Conservation (phyloP, 306 rosid species). For the Phaseolus lunatus region DNA sequence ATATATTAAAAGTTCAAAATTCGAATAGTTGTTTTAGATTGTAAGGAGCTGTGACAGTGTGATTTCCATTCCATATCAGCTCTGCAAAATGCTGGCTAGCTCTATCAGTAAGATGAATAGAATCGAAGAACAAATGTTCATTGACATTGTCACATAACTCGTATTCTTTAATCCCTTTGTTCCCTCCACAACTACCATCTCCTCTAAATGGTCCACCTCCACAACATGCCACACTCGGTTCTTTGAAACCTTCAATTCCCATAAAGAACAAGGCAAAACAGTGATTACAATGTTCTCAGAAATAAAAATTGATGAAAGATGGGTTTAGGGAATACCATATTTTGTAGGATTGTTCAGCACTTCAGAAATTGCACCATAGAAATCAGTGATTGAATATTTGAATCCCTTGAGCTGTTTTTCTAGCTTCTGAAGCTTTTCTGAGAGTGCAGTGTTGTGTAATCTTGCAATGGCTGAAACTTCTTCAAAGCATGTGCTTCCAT, state of each 20-base stretch:
- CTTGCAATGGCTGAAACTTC: constrained; percentile 38
- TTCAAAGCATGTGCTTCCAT: constrained; percentile 44
- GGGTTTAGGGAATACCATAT: constrained; percentile 29
- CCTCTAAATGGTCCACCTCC: constrained; percentile 20
- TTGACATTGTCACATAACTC: constrained; percentile 12
- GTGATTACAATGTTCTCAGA: neutral
- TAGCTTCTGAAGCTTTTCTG: constrained; percentile 37
- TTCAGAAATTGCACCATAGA: neutral
- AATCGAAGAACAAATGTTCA: neutral
- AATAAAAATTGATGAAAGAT: neutral
- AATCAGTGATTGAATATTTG: constrained; percentile 51
- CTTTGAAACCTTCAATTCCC: neutral
- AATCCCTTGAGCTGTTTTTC: constrained; percentile 50
- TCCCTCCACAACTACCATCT: constrained; percentile 10
- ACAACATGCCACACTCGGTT: neutral
- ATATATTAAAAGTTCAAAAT: neutral
- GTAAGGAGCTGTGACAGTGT: constrained; percentile 10
- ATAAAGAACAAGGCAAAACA: neutral
- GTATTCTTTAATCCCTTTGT: constrained; percentile 6
- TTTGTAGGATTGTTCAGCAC: constrained; percentile 48
- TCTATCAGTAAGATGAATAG: constrained; percentile 2
- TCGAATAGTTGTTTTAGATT: constrained; percentile 4
- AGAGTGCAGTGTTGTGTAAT: constrained; percentile 51
- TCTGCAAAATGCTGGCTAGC: neutral
- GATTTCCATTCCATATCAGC: constrained; percentile 15